Conservation (phyloP, 495 filamentous ascomycete species). For the Penicillium malachiteum region DNA sequence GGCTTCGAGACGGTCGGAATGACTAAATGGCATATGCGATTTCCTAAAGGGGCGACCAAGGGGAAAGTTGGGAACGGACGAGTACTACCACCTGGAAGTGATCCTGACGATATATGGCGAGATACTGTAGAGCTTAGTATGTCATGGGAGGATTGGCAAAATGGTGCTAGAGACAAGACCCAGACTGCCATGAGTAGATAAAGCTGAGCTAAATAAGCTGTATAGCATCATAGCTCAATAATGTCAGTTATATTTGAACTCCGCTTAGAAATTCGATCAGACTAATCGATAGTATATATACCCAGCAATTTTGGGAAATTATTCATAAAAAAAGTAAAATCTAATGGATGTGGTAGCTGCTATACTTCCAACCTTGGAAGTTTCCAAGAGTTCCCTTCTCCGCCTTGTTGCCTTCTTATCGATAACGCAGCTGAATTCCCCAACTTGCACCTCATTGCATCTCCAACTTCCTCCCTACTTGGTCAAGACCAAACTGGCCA, state of each 20-base stretch:
- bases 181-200: conserved; percentile 8
- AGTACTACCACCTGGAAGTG: conserved; percentile 12
- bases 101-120: conserved; percentile 22
- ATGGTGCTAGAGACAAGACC: conserved; percentile 3
- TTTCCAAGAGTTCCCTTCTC: not conserved
- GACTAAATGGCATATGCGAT: conserved; percentile 21
- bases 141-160: conserved; percentile 21
- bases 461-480: not conserved
- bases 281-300: too few relatives aligned
- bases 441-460: conserved; percentile 3
- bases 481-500: not conserved
- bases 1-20: conserved; percentile 18
- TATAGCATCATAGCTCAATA: not conserved
- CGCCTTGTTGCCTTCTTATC: conserved; percentile 23
- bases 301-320: too few relatives aligned
- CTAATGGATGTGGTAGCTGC: too few relatives aligned
- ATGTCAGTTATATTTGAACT: too few relatives aligned
- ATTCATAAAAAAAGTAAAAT: too few relatives aligned
- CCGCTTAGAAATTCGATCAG: too few relatives aligned
- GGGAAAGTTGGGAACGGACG: conserved; percentile 23
- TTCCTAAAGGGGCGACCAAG: conserved; percentile 14
- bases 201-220: not conserved
- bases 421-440: conserved; percentile 23
- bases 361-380: too few relatives aligned
- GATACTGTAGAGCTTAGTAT: conserved; percentile 19